Evolutionary conservation across 2,329 filamentous ascomycete species (phyloP), one percentile per base, ranked within the genome.

Genomic region (Aureobasidium pullulans): DNA sequence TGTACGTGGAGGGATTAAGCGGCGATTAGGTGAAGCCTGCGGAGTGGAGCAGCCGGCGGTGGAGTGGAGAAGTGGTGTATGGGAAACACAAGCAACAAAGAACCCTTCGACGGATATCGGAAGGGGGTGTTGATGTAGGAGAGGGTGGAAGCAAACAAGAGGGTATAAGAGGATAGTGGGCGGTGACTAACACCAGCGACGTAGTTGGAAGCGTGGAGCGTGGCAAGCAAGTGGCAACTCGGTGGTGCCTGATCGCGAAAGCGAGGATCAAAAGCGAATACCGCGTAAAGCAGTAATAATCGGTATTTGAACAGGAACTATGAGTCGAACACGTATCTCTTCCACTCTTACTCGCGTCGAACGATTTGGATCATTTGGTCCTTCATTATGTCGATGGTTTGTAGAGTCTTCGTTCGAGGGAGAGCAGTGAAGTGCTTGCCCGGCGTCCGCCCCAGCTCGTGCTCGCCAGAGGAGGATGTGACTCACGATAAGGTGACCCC

Each of bases 1-100:
- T 23, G 23, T 13, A 36, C 31, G 11, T 11, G 53, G 46, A 57
- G 53, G 53, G 53, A 36, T 57, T 57, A 57, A 47, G 53, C 53
- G 53, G 53, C 42, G 53, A 57, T 57, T 37, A 56, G 31, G 37
- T 42, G 23, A 36, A 13, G 42, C 8, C 16, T 9, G 36, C 42
- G 49, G 49, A 53, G 32, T 36, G 54, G 43, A 39, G 43, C 37
- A 48, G 42, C 34, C 48, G 39, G 31, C 2, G 42, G 54, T 37
- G 10, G 52, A 37, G 50, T 8, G 53, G 42, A 57, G 42, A 57
- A 39, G 40, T 19, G n/a, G 29, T 39, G 48, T 52, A 40, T 39
- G 19, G 48, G 36, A 52, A 52, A 39, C 48, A 40, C 48, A 52
- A 52, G 19, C 34, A 31, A 47, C 42, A 57, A 47, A 40, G 23